phyloP scores from a whole-genome alignment of 1,284 basidiomycete species.

The Lignosus rhinocerotis region DNA sequence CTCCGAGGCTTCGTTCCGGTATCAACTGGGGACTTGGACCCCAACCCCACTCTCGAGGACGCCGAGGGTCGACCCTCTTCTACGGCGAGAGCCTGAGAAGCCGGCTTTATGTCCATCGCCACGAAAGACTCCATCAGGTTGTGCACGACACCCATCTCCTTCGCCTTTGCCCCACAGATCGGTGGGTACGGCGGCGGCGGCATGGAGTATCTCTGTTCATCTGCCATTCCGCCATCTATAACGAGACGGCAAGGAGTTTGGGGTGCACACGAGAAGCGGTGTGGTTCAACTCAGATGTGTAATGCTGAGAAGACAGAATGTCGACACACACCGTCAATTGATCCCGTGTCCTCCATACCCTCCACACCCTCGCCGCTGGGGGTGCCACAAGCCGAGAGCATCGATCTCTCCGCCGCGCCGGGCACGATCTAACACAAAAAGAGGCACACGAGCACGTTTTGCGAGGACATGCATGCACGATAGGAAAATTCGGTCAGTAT shows the following conservation, averaged over 20 bases:
- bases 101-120: slow-evolving; percentile 42
- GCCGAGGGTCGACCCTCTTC: not conserved
- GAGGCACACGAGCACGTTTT: slow-evolving; percentile 2
- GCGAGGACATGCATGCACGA: slow-evolving; percentile 7
- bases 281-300: not conserved
- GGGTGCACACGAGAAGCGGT: too few species aligned
- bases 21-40: not conserved
- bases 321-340: not conserved
- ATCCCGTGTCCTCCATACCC: not conserved
- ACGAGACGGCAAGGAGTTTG: not conserved
- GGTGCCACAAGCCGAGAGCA: not conserved
- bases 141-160: slow-evolving; percentile 41
- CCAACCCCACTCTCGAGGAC: not conserved
- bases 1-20: slow-evolving; percentile 10
- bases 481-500: slow-evolving; percentile 8
- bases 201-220: slow-evolving; percentile 25
- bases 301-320: not conserved
- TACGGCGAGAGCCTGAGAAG: not conserved
- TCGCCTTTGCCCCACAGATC: slow-evolving; percentile 50
- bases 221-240: not conserved
- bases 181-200: slow-evolving; percentile 55
- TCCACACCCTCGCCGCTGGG: not conserved
- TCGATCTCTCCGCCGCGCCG: not conserved
- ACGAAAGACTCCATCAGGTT: slow-evolving; percentile 69
- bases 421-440: slow-evolving; percentile 16